phyloP scores from a whole-genome alignment of 1,284 basidiomycete genomes.

The Neonothopanus nambi region DNA sequence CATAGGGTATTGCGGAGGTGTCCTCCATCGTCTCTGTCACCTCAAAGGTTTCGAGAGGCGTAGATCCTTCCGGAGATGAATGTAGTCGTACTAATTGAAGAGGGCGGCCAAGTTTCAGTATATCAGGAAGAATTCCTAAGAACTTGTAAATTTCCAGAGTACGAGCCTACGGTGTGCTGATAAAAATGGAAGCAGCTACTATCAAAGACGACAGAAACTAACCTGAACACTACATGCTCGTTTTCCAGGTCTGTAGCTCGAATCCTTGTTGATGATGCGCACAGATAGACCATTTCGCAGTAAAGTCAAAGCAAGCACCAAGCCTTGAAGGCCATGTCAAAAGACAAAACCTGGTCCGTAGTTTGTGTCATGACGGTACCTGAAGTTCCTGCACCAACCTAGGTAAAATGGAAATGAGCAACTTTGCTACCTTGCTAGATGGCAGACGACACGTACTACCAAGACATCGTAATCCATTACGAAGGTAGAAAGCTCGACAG shows the following conservation, averaged over 20 bases:
- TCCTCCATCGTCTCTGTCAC: neutral
- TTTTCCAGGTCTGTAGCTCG: conserved; percentile 15
- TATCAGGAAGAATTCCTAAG: conserved; percentile 16
- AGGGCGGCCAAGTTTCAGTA: neutral
- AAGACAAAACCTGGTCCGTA: conserved; percentile 28
- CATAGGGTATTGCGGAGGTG: conserved; percentile 9
- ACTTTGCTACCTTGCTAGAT: too few species aligned
- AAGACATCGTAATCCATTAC: too few species aligned
- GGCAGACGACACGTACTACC: too few species aligned
- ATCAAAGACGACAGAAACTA: neutral
- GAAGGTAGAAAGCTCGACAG: too few species aligned
- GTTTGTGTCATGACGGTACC: conserved; percentile 41
- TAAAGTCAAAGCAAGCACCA: conserved; percentile 17
- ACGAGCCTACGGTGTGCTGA: conserved; percentile 7
- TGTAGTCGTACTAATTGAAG: neutral
- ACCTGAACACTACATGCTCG: conserved; percentile 18
- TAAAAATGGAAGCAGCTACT: neutral
- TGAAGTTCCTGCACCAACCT: conserved; percentile 38
- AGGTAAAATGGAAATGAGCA: neutral
- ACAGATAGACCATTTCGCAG: conserved; percentile 19
- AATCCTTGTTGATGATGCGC: conserved; percentile 20
- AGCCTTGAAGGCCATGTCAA: conserved; percentile 38
- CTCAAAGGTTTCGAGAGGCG: neutral
- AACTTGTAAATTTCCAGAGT: conserved; percentile 21
- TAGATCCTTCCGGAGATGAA: neutral